These are phyloP conservation scores for Paecilomyces formosus DNA, from an alignment of 2,329 filamentous ascomycete genomes.

Conservation along the genomic window DNA sequence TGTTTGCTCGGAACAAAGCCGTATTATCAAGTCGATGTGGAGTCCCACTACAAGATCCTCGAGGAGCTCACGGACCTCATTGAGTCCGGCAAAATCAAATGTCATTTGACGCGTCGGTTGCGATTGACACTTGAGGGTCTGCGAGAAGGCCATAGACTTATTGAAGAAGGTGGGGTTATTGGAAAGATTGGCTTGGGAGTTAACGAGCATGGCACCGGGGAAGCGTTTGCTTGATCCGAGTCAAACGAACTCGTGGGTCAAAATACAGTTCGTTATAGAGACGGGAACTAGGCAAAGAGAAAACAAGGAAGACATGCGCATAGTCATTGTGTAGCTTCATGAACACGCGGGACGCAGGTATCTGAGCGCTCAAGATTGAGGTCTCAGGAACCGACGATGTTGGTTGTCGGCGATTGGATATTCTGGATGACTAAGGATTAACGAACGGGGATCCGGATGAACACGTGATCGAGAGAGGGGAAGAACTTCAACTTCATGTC, in stretches of 20 bases:
- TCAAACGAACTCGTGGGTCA: not conserved
- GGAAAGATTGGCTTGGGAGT: slow-evolving; percentile 4
- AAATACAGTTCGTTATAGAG: not conserved
- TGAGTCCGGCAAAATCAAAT: slow-evolving; percentile 30
- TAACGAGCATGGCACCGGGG: not conserved
- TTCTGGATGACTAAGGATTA: not conserved
- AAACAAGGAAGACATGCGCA: not conserved
- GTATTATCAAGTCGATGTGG: slow-evolving; percentile 31
- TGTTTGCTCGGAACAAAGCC: slow-evolving; percentile 35
- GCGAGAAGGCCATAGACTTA: slow-evolving; percentile 30
- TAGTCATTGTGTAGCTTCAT: not conserved
- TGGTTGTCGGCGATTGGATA: not conserved
- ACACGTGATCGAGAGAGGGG: not conserved
- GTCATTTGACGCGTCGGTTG: slow-evolving; percentile 29
- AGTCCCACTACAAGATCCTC: slow-evolving; percentile 34
- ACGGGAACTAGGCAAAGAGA: not conserved
- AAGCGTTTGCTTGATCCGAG: not conserved
- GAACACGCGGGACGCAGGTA: not conserved
- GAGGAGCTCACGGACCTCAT: slow-evolving; percentile 25
- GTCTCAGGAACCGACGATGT: not conserved
- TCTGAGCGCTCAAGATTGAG: not conserved
- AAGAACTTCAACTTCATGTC: not conserved
- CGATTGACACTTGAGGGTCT: slow-evolving; percentile 30
- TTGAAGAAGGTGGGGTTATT: slow-evolving; percentile 30
- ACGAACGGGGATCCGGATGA: not conserved